Evolutionary conservation across 2,329 filamentous ascomycete genomes (phyloP), one percentile per base, ranked within the genome.

Genomic region (Stachybotrys chlorohalonatus): DNA sequence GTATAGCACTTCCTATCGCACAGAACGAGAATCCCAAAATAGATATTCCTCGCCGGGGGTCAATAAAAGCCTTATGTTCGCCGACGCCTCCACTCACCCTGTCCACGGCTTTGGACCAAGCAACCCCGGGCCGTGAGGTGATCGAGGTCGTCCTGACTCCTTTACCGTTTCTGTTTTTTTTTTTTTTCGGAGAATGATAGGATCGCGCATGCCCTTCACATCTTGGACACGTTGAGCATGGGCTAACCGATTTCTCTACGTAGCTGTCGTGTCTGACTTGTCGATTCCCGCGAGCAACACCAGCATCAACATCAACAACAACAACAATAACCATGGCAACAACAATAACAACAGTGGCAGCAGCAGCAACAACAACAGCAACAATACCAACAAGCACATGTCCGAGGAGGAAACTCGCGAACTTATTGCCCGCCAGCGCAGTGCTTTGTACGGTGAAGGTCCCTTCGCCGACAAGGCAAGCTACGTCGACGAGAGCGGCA

Each of bases 391-490:
- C 78, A 96, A 96, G 79, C 86, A 78, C 67, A 89, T 96, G 87
- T 95, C 87, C 69, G 94, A 97, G 76, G 92, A 96, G 65, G 92
- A 96, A 67, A 93, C 93, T 65, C 90, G 93, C 64, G 93, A 97
- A 65, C 81, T 97, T 71, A 95, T 97, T 73, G 89, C 92, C 63
- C 92, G 93, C 68, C 94, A 97, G 75, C 91, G 95, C 73, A 92
- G 87, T 72, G 92, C 93, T 60, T 76, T 99, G 62, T 99, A 97
- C 72, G 90, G 91, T 68, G 90, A 89, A 67, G 79, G 79, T 11
- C 70, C 81, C 52, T 87, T 90, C 68, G 84, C 86, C 67, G 85
- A 86, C 61, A 83, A 81, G 61, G 78, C 77, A 58, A 79, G 77
- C 60, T 86, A 87, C 64, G 78, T 84, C 52, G 87, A 91, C 58